Evolutionary conservation across 805 yeast genomes (phyloP).

Genomic region (Dipodascus geniculatus): DNA sequence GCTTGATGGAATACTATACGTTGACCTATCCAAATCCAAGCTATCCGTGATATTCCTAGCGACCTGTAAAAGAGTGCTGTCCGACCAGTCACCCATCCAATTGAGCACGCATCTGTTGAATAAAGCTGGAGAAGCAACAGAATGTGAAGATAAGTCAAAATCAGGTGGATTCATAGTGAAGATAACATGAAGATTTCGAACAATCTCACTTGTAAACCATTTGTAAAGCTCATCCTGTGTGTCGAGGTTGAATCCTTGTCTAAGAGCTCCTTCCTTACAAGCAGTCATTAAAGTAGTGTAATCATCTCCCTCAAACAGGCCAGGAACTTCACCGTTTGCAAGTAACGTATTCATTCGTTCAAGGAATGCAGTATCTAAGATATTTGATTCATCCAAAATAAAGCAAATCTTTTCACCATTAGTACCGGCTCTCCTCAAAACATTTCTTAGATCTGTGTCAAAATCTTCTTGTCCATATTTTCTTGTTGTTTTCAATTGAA

Average conservation of each 20-base stretch:
- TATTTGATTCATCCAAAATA: conserved; percentile 69
- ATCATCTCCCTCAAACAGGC: conserved; percentile 72
- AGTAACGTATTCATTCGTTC: conserved; percentile 89
- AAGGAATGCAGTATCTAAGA: conserved; percentile 63
- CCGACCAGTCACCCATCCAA: conserved; percentile 83
- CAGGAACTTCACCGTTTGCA: conserved; percentile 90
- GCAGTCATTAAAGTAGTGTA: conserved; percentile 37
- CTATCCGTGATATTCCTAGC: conserved; percentile 30
- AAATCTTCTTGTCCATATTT: conserved; percentile 51
- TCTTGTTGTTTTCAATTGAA: conserved; percentile 45
- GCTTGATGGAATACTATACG: conserved; percentile 27
- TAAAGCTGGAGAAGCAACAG: conserved; percentile 74
- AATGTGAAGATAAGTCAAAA: conserved; percentile 27
- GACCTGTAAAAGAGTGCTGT: conserved; percentile 37
- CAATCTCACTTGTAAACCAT: conserved; percentile 64
- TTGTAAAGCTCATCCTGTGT: conserved; percentile 54
- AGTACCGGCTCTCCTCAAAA: conserved; percentile 40
- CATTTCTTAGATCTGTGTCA: conserved; percentile 46
- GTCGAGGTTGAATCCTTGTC: conserved; percentile 53
- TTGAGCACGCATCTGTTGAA: conserved; percentile 80
- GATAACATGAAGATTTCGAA: conserved; percentile 68
- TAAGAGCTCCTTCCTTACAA: conserved; percentile 45
- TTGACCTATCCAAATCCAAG: conserved; percentile 44
- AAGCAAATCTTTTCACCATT: conserved; percentile 56
- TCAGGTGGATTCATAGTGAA: conserved; percentile 58